Conservation (phyloP, 1,139 yeast species). For the Taphrina betulina region DNA sequence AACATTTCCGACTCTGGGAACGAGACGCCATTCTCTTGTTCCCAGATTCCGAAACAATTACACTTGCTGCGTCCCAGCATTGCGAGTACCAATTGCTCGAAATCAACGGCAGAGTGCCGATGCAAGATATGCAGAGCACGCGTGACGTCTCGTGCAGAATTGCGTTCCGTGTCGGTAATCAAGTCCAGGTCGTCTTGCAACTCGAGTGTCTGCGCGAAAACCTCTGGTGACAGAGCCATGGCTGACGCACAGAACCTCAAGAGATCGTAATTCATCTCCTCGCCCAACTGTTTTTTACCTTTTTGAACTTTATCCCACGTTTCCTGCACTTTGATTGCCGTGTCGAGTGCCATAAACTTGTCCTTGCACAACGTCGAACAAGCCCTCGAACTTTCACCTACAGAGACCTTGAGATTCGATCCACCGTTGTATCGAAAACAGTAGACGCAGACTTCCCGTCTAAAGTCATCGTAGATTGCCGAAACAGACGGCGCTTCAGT, state of each 20-base stretch:
- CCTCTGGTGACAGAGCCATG: conserved; percentile 46
- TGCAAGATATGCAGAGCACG: conserved; percentile 37
- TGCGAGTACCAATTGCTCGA: conserved; percentile 45
- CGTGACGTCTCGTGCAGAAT: conserved; percentile 40
- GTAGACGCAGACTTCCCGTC: conserved; percentile 62
- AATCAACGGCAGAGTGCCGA: not conserved
- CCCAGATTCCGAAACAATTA: conserved; percentile 78
- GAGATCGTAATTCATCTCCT: conserved; percentile 48
- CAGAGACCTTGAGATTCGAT: conserved; percentile 50
- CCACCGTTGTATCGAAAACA: conserved; percentile 57
- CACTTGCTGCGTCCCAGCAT: conserved; percentile 64
- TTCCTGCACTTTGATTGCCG: not conserved
- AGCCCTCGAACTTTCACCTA: conserved; percentile 33
- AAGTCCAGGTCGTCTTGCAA: conserved; percentile 44
- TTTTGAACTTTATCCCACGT: not conserved
- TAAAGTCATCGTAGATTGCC: conserved; percentile 55
- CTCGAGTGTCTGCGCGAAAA: conserved; percentile 42
- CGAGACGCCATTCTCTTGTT: conserved; percentile 40
- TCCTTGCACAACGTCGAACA: conserved; percentile 23
- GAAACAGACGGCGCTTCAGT: conserved; percentile 52
- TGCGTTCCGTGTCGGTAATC: conserved; percentile 39
- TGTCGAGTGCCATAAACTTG: not conserved
- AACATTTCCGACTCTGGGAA: conserved; percentile 56
- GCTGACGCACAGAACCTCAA: conserved; percentile 56
- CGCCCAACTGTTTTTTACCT: not conserved